Conservation (phyloP, 1,284 basidiomycete species). For the Tremellales sp. region DNA sequence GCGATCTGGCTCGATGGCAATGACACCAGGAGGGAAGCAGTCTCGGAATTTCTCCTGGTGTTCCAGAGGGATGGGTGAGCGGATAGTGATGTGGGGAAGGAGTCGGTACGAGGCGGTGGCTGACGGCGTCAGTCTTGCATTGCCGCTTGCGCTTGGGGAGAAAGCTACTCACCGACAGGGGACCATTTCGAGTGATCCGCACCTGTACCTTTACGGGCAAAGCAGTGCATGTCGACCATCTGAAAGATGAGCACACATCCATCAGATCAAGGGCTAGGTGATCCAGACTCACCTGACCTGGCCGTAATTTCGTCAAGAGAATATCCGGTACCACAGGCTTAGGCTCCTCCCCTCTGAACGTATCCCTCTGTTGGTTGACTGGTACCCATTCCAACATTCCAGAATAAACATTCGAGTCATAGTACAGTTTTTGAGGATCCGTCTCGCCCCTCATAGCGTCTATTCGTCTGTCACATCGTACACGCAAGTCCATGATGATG, state of each 20-base stretch:
- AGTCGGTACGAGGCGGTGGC: conserved; percentile 94
- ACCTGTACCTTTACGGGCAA: conserved; percentile 76
- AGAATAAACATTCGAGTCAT: conserved; percentile 65
- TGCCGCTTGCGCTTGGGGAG: not conserved
- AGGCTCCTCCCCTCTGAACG: conserved; percentile 40
- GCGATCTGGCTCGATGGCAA: conserved; percentile 60
- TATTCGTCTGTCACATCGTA: conserved; percentile 64
- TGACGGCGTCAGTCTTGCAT: conserved; percentile 41
- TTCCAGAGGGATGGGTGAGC: conserved; percentile 63
- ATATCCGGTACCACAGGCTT: conserved; percentile 67
- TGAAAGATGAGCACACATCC: conserved; percentile 1
- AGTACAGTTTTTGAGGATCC: conserved; percentile 64
- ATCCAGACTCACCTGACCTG: conserved; percentile 57
- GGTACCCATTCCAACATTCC: conserved; percentile 76
- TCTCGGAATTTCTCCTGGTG: conserved; percentile 68
- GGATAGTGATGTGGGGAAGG: conserved; percentile 78
- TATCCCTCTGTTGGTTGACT: conserved; percentile 71
- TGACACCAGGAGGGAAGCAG: conserved; percentile 88
- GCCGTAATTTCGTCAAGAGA: conserved; percentile 87
- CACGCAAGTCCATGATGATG: conserved; percentile 76
- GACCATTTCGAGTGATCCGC: conserved; percentile 97
- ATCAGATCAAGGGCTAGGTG: not conserved
- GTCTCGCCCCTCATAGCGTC: conserved; percentile 56
- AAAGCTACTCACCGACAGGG: conserved; percentile 72
- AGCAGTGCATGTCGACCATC: conserved; percentile 76